phyloP scores from a whole-genome alignment of 495 filamentous ascomycete genomes.

The Daldinia grandis region DNA sequence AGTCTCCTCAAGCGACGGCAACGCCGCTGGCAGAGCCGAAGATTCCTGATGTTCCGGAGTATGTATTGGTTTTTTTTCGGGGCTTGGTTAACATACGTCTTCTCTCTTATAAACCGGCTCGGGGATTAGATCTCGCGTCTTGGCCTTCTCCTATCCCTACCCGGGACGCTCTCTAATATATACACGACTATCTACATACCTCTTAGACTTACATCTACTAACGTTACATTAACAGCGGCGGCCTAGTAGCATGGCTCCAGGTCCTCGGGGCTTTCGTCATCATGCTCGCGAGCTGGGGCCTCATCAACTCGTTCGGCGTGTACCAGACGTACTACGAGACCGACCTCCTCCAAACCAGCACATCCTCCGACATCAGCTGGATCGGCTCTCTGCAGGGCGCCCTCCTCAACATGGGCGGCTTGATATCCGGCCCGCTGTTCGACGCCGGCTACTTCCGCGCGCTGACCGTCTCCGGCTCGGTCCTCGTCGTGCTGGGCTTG shows the following conservation, averaged over 20 bases:
- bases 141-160: background rate
- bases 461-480: constrained; percentile 27
- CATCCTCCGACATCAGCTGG: constrained; percentile 52
- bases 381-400: constrained; percentile 53
- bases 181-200: background rate
- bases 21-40: constrained; percentile 4
- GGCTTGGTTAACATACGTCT: background rate
- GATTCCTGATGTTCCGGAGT: constrained; percentile 23
- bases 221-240: constrained; percentile 41
- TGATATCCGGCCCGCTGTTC: constrained; percentile 51
- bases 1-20: background rate
- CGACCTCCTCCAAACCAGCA: constrained; percentile 38
- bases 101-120: constrained; percentile 11
- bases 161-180: background rate
- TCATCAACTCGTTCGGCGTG: constrained; percentile 61
- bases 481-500: constrained; percentile 65
- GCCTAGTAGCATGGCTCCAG: constrained; percentile 57
- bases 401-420: constrained; percentile 52
- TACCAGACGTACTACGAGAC: constrained; percentile 63
- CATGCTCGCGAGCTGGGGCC: constrained; percentile 54
- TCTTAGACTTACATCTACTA: background rate
- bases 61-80: constrained; percentile 6
- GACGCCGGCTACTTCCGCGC: constrained; percentile 39
- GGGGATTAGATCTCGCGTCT: constrained; percentile 2
- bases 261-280: constrained; percentile 52